Evolutionary conservation across 164 flowering plant species (phyloP).

Genomic region (Aristolochia californica): DNA sequence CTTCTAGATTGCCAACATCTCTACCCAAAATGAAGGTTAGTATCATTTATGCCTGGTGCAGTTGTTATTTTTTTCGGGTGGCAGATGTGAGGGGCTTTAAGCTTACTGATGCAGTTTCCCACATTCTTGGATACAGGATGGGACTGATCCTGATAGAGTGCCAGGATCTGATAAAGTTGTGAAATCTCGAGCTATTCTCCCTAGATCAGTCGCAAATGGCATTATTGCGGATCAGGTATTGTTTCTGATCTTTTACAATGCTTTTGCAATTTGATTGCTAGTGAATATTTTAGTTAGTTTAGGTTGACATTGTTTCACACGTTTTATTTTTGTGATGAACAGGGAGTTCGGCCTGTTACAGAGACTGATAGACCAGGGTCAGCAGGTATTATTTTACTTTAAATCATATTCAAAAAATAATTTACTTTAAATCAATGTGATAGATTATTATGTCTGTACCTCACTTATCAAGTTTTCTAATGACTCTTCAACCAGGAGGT

Average conservation of each 20-base stretch:
- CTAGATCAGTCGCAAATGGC: conserved; percentile 67
- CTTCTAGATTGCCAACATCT: conserved; percentile 34
- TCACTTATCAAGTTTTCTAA: neutral
- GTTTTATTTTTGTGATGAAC: conserved; percentile 7
- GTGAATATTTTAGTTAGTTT: neutral
- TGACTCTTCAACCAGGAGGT: conserved; percentile 31
- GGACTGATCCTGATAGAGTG: conserved; percentile 52
- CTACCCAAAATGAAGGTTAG: conserved; percentile 55
- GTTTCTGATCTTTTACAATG: neutral
- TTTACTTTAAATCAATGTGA: no score
- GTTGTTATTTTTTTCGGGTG: no score
- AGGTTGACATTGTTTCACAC: neutral
- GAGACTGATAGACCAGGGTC: conserved; percentile 53
- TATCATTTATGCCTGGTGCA: neutral
- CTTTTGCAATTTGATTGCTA: neutral
- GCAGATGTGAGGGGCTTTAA: neutral
- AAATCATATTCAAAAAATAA: neutral
- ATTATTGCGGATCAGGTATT: conserved; percentile 71
- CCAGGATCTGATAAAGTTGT: conserved; percentile 52
- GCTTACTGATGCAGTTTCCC: no score
- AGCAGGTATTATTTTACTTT: conserved; percentile 38
- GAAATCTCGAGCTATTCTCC: conserved; percentile 71
- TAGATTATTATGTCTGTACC: neutral
- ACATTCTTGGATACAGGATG: conserved; percentile 42
- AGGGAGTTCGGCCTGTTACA: conserved; percentile 56